A percentile compares a stretch with the other conserved stretches of the same genome.
Evolutionary conservation across 148 eudicot genomes (phyloP).

Genomic region (Cornus florida): DNA sequence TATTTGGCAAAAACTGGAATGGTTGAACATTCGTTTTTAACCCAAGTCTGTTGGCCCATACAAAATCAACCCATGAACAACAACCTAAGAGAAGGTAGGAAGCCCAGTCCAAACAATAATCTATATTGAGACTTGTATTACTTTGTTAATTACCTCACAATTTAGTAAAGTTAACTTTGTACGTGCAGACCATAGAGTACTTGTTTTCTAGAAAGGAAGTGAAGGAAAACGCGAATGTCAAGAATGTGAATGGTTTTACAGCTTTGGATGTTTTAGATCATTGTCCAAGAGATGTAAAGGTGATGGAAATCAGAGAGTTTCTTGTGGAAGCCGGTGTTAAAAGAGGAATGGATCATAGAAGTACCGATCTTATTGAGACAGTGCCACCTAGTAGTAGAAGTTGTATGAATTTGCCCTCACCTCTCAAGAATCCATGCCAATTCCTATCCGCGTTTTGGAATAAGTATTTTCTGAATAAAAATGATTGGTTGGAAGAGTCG

Average conservation of each 20-base stretch:
- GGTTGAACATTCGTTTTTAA: no score
- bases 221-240: constrained; percentile 4
- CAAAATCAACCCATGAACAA: no score
- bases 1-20: no score
- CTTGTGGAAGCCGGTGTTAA: constrained; percentile 20
- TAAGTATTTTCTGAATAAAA: no score
- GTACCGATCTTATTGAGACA: not conserved
- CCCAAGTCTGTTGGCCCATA: no score
- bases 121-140: no score
- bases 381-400: not conserved
- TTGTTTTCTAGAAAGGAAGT: constrained; percentile 9
- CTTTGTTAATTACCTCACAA: no score
- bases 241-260: constrained; percentile 34
- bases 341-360: not conserved
- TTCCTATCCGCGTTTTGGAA: not conserved
- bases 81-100: no score
- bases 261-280: constrained; percentile 35
- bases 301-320: constrained; percentile 32
- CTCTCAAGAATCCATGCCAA: not conserved
- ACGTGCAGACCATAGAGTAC: constrained; percentile 30
- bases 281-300: constrained; percentile 36
- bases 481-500: not conserved
- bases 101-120: no score
- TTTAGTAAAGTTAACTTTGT: not conserved
- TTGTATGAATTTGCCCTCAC: not conserved